Evolutionary conservation across 192 early-diverging fungal species (phyloP).

Genomic region (Linnemannia elongata): DNA sequence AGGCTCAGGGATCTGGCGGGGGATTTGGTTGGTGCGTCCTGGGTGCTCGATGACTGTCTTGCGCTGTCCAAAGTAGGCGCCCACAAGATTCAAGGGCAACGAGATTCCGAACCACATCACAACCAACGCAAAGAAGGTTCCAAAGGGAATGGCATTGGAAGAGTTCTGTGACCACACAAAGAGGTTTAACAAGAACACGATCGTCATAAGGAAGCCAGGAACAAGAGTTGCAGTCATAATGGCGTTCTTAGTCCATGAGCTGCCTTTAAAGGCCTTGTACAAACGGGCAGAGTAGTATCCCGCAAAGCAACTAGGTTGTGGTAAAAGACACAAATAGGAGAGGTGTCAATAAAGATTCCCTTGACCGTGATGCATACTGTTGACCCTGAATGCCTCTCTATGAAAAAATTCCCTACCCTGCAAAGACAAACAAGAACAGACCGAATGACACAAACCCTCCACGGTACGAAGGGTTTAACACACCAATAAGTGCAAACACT

Average conservation of each 20-base stretch:
- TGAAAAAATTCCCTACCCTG: conserved; percentile 31
- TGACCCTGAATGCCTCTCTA: not conserved
- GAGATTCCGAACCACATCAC: conserved; percentile 85
- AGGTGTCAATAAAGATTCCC: not conserved
- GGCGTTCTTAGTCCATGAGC: conserved; percentile 76
- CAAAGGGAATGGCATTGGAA: conserved; percentile 90
- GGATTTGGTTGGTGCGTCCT: conserved; percentile 90
- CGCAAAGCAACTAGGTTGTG: conserved; percentile 49
- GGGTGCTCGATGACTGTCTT: conserved; percentile 81
- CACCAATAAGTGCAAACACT: conserved; percentile 64
- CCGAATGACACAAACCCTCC: conserved; percentile 69
- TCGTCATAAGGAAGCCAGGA: conserved; percentile 66
- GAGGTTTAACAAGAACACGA: conserved; percentile 82
- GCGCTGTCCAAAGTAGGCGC: conserved; percentile 88
- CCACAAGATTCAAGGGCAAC: conserved; percentile 81
- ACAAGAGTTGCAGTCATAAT: conserved; percentile 69
- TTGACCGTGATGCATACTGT: not conserved
- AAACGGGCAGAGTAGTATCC: conserved; percentile 78
- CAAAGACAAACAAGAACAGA: conserved; percentile 65
- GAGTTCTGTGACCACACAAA: conserved; percentile 88
- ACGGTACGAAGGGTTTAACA: conserved; percentile 72
- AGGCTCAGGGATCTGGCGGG: conserved; percentile 89
- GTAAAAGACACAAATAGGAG: not conserved
- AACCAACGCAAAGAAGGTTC: conserved; percentile 82
- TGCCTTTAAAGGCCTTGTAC: conserved; percentile 76